A percentile compares a stretch with the other conserved stretches of the same genome.
Evolutionary conservation across 169 alveolate species (phyloP).

Genomic region (Plasmodium vinckei): DNA sequence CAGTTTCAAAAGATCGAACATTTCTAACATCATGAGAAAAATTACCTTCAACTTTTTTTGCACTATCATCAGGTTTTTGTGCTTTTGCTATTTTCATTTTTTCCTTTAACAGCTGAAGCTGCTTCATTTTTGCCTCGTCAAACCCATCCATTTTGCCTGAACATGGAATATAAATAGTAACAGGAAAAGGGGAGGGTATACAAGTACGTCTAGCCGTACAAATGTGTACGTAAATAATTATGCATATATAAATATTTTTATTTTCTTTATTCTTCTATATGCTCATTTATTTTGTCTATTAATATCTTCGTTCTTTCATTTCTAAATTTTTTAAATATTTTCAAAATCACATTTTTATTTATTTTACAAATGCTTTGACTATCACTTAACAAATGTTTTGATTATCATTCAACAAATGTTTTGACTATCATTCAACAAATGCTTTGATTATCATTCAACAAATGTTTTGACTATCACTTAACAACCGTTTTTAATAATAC

Average conservation of each 20-base stretch:
- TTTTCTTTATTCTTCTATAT: background rate
- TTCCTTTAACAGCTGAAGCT: slow-evolving; percentile 73
- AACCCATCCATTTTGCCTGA: slow-evolving; percentile 52
- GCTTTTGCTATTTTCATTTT: slow-evolving; percentile 72
- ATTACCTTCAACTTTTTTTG: slow-evolving; percentile 29
- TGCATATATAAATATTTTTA: background rate
- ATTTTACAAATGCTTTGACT: too few species aligned
- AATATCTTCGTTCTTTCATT: too few species aligned
- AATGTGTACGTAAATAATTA: background rate
- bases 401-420: too few species aligned
- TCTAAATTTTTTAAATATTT: too few species aligned
- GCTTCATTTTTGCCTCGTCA: slow-evolving; percentile 70
- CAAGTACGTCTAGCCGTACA: background rate
- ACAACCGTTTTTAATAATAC: too few species aligned
- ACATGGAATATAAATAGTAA: background rate
- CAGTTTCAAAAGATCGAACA: slow-evolving; percentile 54
- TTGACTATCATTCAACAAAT: too few species aligned
- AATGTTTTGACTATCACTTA: too few species aligned
- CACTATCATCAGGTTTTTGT: slow-evolving; percentile 51
- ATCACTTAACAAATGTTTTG: too few species aligned
- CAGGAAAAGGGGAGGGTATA: background rate
- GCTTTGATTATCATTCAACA: too few species aligned
- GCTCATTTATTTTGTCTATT: too few species aligned
- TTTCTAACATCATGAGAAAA: slow-evolving; percentile 30
- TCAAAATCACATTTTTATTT: too few species aligned